Percentiles rank a stretch among this genome's conserved stretches.
Evolutionary conservation across 164 flowering plant genomes (phyloP).

Genomic region (Protea cynaroides): DNA sequence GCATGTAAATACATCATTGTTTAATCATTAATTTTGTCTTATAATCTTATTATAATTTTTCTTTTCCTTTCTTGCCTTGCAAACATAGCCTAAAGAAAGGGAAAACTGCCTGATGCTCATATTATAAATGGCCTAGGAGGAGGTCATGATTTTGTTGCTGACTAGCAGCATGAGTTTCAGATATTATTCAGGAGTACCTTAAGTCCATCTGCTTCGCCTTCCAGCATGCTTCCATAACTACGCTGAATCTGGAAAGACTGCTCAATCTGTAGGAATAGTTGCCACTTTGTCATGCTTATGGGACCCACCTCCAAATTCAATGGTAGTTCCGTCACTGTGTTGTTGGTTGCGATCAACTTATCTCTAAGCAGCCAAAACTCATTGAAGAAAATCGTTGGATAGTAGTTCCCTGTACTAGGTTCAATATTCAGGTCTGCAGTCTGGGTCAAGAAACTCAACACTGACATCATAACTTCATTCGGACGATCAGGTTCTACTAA

Average conservation of each 20-base stretch:
- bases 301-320: constrained; percentile 86
- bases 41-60: too few relatives aligned
- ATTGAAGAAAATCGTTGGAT: constrained; percentile 83
- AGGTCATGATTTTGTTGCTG: too few relatives aligned
- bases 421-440: constrained; percentile 69
- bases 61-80: too few relatives aligned
- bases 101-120: too few relatives aligned
- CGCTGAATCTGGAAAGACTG: constrained; percentile 95
- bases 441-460: constrained; percentile 38
- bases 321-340: constrained; percentile 59
- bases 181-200: constrained; percentile 46
- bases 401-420: constrained; percentile 65
- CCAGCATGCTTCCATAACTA: constrained; percentile 96
- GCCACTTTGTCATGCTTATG: constrained; percentile 98
- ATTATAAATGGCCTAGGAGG: too few relatives aligned
- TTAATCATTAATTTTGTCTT: too few relatives aligned
- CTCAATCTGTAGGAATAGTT: constrained; percentile 82
- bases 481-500: background rate
- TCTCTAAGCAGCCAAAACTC: constrained; percentile 97
- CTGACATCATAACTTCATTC: background rate
- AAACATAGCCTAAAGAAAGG: too few relatives aligned
- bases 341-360: constrained; percentile 68
- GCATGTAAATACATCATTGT: too few relatives aligned
- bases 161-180: too few relatives aligned
- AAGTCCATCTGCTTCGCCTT: constrained; percentile 95